Base-by-base conservation (phyloP, 1,139 yeast genomes). In the Suhomyces panamericanus region DNA sequence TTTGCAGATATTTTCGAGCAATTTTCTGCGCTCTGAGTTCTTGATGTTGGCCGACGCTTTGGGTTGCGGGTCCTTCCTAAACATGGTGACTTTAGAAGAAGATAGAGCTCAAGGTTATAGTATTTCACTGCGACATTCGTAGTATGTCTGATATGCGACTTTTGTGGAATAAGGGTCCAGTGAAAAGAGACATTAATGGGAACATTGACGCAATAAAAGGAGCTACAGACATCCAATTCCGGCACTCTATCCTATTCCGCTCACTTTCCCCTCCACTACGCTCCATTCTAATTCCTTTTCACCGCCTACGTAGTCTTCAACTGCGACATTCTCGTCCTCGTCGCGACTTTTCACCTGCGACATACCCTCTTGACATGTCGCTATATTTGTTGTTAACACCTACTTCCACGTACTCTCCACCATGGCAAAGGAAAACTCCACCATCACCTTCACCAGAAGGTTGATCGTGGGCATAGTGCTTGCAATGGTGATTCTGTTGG, bases 41-140 rank as follows among this genome's bases (percentile, higher is more conserved):
- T 90, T 90, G 49, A 91, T 74, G 56, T 87, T 87, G 9, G 96
- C 80, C 41, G 82, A 73, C 4, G 95, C 84, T 64, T 89, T 89
- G 43, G 83, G 70, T 62, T 79, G 69, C 2, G 55, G 55, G 37
- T 55, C 57, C 33, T 55, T 55, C 39, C 46, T 52, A 31, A 55
- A 55, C 58, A 55, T 20, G 26, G 15, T 20, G 15, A 20, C 6
- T 5, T 20, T 7, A 20, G n/a, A n/a, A 26, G 29, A 26, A 35
- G 20, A 9, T 11, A 15, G 22, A 11, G 7, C 16, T 15, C 16
- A 15, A 28, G 31, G 26, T 17, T 28, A 7, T 12, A 13, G 35
- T 14, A 20, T 20, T 20, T 5, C 7, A 20, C 2, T 20, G 24
- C 24, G 24, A 20, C 24, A 20, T 20, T 20, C 24, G 9, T 17